These are phyloP conservation scores for Phalaenopsis aphrodite DNA, from an alignment of 106 monocot species.

Conservation along the genomic window DNA sequence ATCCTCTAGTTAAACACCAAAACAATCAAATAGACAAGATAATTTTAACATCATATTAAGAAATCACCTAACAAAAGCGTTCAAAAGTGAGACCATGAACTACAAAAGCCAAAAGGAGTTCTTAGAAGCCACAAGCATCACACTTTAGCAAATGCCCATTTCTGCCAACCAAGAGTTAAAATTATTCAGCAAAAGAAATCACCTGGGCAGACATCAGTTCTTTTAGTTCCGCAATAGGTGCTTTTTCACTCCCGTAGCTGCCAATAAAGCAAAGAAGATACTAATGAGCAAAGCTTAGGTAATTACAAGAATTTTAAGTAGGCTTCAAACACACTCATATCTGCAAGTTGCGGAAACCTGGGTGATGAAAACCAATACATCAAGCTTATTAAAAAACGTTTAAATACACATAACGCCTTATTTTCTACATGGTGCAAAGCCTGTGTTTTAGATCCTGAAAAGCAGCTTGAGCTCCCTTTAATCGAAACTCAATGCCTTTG, in stretches of 20 bases:
- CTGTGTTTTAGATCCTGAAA: not conserved
- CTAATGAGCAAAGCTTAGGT: not conserved
- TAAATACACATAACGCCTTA: not conserved
- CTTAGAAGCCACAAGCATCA: not conserved
- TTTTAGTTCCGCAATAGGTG: conserved; percentile 3
- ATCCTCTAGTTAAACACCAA: not conserved
- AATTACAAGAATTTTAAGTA: not conserved
- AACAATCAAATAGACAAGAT: not conserved
- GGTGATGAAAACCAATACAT: not conserved
- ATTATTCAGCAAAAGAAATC: not conserved
- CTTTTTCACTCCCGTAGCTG: conserved; percentile 12
- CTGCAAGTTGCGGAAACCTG: not conserved
- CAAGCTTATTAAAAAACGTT: not conserved
- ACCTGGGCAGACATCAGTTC: conserved; percentile 4
- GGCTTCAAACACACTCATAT: not conserved
- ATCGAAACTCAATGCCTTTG: not conserved
- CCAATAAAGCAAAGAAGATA: not conserved
- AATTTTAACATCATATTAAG: not conserved
- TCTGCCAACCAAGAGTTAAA: not conserved
- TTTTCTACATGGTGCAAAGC: not conserved
- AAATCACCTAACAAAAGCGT: not conserved
- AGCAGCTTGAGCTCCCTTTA: not conserved
- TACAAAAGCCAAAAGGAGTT: not conserved
- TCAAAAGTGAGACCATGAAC: too few species aligned
- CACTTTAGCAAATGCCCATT: not conserved